Evolutionary conservation across 2,329 filamentous ascomycete genomes (phyloP), one percentile per base, ranked within the genome.

Genomic region (Hypoxylon rubiginosum): DNA sequence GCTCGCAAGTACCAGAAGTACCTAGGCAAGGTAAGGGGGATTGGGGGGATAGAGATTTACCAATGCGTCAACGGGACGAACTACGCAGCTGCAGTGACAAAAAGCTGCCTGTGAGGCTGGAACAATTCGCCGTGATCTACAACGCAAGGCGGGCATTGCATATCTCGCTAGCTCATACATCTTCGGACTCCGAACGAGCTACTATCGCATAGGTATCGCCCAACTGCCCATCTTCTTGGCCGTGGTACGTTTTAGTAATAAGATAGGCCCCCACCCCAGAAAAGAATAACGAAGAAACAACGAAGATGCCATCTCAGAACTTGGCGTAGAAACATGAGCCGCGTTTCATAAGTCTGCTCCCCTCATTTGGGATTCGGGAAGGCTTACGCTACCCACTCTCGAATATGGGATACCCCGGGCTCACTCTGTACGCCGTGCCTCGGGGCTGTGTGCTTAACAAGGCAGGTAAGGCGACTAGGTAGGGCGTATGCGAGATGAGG

Each of bases 381-480:
- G 41, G 10, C 17, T 4, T 39, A 39, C 34, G 34, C 34, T 7
- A 39, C 15, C 34, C 13, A 15, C 15, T 39, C 15, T 39, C 5
- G 34, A 39, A 39, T 13, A n/a, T n/a, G 15, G 34, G 34, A 39
- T 39, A 39, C 34, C 34, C 34, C 34, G 32, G 32, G 19, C 50
- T 26, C 26, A 8, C 17, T 36, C n/a, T 4, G 24, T 11, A 13
- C 24, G 45, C 41, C 9, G 32, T 58, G 48, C 54, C 57, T 64
- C 62, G 62, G 62, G 62, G 26, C 46, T 41, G 36, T 15, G 19
- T 56, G 34, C 61, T 62, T 17, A 30, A 52, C 58, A 11, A 21
- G 58, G 65, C 60, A 67, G 65, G 61, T 65, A 53, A n/a, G 45
- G 36, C 19, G 21, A 55, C 21, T 24, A 17, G 13, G 17, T 39